A percentile compares a stretch with the other conserved stretches of the same genome.
Evolutionary conservation across 2,329 filamentous ascomycete species (phyloP).

Genomic region (Fusarium bactridioides): DNA sequence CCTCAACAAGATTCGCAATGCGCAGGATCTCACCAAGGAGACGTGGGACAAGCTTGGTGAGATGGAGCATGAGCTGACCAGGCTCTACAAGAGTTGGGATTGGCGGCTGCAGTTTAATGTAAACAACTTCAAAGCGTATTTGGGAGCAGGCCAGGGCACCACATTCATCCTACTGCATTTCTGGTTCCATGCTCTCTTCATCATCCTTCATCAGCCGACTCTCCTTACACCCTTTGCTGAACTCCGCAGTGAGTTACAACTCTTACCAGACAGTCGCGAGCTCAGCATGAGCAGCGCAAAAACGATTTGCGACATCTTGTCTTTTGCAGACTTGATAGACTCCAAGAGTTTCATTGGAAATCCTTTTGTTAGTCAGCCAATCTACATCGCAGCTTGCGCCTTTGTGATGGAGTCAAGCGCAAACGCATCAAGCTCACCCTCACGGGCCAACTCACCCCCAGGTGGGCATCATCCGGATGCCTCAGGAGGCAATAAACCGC

Average conservation of each 20-base stretch:
- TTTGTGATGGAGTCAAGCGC: conserved; percentile 85
- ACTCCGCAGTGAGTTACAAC: conserved; percentile 67
- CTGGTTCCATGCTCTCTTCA: conserved; percentile 89
- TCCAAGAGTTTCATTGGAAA: conserved; percentile 87
- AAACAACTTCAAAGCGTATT: conserved; percentile 84
- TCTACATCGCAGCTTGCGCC: conserved; percentile 89
- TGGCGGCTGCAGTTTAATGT: conserved; percentile 82
- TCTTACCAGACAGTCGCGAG: conserved; percentile 83
- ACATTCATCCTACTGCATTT: conserved; percentile 88
- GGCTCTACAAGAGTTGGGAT: conserved; percentile 76
- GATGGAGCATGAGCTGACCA: conserved; percentile 84
- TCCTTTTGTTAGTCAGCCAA: conserved; percentile 88
- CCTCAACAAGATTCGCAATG: conserved; percentile 79
- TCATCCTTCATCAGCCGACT: conserved; percentile 84
- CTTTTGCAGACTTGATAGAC: conserved; percentile 86
- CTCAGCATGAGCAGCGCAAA: conserved; percentile 88
- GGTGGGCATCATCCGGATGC: conserved; percentile 9
- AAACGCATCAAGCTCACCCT: conserved; percentile 69
- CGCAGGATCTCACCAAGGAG: conserved; percentile 77
- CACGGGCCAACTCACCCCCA: conserved; percentile 62
- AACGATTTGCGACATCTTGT: conserved; percentile 87
- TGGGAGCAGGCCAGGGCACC: conserved; percentile 80
- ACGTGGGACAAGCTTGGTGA: conserved; percentile 74
- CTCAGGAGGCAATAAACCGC: conserved; percentile 1
- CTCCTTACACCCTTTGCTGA: conserved; percentile 78